A percentile compares a stretch with the other conserved stretches of the same genome.
Conservation (phyloP, 371 early-diverging fungal genomes). For the Zopfochytrium polystomum region DNA sequence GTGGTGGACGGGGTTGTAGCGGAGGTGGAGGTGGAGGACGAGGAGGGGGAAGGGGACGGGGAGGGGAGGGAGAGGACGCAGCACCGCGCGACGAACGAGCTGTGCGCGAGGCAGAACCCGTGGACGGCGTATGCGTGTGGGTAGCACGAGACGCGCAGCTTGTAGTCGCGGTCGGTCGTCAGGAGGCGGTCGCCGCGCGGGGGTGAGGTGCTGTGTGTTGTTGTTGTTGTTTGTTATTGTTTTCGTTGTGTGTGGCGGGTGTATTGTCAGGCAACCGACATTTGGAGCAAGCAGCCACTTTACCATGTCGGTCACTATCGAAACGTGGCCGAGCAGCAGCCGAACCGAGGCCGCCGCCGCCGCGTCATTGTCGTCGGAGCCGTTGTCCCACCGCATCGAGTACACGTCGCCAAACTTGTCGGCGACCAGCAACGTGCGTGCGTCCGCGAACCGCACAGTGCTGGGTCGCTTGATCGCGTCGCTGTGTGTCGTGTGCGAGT, state of each 20-base stretch:
- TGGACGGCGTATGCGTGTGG: conserved; percentile 88
- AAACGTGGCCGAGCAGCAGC: conserved; percentile 89
- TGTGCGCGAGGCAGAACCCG: conserved; percentile 88
- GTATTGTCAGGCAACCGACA: too few species aligned
- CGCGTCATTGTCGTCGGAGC: too few species aligned
- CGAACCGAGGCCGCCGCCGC: too few species aligned
- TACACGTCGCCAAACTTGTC: conserved; percentile 97
- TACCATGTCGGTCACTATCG: conserved; percentile 86
- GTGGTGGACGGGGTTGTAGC: conserved; percentile 56
- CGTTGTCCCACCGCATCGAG: conserved; percentile 44
- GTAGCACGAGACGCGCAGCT: conserved; percentile 84
- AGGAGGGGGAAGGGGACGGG: conserved; percentile 2
- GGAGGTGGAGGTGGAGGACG: conserved; percentile 46
- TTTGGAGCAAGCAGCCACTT: neutral
- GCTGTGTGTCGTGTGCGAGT: conserved; percentile 15
- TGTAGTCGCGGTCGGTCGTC: conserved; percentile 94
- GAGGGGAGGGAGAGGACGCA: neutral
- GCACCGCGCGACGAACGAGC: neutral
- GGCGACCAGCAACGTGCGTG: conserved; percentile 56
- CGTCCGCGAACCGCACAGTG: conserved; percentile 19
- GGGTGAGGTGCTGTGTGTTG: conserved; percentile 19
- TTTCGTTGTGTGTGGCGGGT: too few species aligned
- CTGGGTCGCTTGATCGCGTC: conserved; percentile 31
- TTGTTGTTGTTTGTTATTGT: too few species aligned
- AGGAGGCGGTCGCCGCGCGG: conserved; percentile 51